phyloP scores from a whole-genome alignment of 164 flowering plant species.

The Vitis labrusca region DNA sequence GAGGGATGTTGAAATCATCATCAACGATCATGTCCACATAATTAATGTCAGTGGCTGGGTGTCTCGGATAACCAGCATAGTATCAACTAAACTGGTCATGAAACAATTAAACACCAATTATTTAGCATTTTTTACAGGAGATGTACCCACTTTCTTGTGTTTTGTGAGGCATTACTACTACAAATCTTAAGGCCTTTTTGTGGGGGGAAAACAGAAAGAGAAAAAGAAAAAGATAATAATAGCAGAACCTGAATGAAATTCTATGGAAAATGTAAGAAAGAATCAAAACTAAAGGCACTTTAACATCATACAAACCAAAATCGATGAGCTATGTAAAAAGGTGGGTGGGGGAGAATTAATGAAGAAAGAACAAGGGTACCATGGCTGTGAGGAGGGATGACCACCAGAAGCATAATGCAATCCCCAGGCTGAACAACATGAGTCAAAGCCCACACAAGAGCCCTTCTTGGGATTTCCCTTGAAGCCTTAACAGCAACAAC shows the following conservation, averaged over 20 bases:
- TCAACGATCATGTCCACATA: neutral
- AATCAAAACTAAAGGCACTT: neutral
- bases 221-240: neutral
- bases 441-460: slow-evolving; percentile 52
- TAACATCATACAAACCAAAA: neutral
- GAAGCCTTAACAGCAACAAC: slow-evolving; percentile 53
- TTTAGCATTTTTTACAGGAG: neutral
- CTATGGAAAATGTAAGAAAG: too few relatives aligned
- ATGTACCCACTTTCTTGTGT: neutral
- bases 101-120: neutral
- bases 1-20: too few relatives aligned
- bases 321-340: neutral
- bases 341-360: neutral
- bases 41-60: neutral
- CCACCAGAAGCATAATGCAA: slow-evolving; percentile 40
- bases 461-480: slow-evolving; percentile 38
- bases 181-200: neutral
- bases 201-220: too few relatives aligned
- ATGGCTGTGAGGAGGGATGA: slow-evolving; percentile 33
- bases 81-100: neutral
- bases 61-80: neutral
- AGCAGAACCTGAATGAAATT: neutral
- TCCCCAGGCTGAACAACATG: slow-evolving; percentile 62
- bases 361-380: slow-evolving; percentile 20
- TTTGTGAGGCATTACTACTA: neutral